These are phyloP conservation scores for Turnera subulata DNA, from an alignment of 345 rosid genomes.

Conservation along the genomic window DNA sequence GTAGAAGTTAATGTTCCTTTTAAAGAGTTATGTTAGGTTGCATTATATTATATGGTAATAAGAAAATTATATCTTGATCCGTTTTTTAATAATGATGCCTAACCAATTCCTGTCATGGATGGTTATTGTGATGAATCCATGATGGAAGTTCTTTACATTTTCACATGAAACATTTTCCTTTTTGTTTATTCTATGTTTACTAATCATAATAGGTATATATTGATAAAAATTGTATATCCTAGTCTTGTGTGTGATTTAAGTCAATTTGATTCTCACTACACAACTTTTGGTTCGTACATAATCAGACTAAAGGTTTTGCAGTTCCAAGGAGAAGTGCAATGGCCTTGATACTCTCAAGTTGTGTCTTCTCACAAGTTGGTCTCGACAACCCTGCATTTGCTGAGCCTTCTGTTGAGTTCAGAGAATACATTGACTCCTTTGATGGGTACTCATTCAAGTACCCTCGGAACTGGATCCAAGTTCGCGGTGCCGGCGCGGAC, in stretches of 20 bases:
- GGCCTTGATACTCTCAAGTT: slow-evolving; percentile 56
- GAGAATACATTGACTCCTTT: slow-evolving; percentile 81
- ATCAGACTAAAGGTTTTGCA: slow-evolving; percentile 74
- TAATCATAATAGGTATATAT: no score
- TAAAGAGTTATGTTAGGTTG: no score
- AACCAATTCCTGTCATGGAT: no score
- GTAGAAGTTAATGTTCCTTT: no score
- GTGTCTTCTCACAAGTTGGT: slow-evolving; percentile 37
- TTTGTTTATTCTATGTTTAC: no score
- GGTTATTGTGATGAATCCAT: no score
- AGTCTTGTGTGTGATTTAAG: not conserved
- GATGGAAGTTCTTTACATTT: no score
- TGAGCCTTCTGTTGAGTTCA: slow-evolving; percentile 42
- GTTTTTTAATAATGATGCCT: no score
- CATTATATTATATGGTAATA: no score
- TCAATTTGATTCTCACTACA: slow-evolving; percentile 26
- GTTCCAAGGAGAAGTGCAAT: slow-evolving; percentile 68
- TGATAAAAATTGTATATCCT: no score
- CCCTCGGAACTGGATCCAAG: slow-evolving; percentile 88
- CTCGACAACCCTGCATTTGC: slow-evolving; percentile 33
- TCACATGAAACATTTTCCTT: no score
- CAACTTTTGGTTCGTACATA: slow-evolving; percentile 28
- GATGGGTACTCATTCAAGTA: slow-evolving; percentile 90
- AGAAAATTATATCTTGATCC: no score
- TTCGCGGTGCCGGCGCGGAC: slow-evolving; percentile 89